Base-by-base conservation (phyloP, 2,329 filamentous ascomycete species). In the Didymella sp. region DNA sequence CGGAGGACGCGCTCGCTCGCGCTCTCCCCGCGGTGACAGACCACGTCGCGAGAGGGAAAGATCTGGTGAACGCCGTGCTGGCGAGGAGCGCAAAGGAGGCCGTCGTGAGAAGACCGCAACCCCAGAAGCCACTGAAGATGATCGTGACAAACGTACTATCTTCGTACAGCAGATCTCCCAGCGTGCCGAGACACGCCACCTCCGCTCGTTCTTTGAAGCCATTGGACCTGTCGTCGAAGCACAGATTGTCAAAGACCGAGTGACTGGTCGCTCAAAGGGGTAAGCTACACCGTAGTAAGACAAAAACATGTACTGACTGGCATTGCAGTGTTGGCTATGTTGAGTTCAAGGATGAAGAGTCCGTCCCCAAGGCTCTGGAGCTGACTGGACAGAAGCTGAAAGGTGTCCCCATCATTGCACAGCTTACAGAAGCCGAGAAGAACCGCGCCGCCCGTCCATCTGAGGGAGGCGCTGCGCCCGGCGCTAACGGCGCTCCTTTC, bases 141-240 rank as follows among this genome's bases (percentile, higher is more conserved):
- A 99, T 79, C 90, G 94, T 73, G 95, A 99, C 80, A 89, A 92
- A 69, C 90, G 95, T 71, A 99, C 96, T 56, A 92, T 99, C 58
- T 99, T 99, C 75, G 95, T 99, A 52, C 95, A 99, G 82, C 95
- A 99, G 79, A 89, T 99, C 73, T 95, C 95, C 67, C 93, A 93
- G 66, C 91, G 95, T 73, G 85, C 98, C 64, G 89, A 94, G 68
- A 96, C 91, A 53, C 92, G 92, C 72, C 92, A 98, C 77, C 84
- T 99, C 62, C 94, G 96, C 77, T 86, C 88, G 60, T 99, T 99
- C 77, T 99, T 99, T 73, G 92, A 96, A 76, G 93, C 94, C 78
- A 90, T 95, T 69, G 95, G 95, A 62, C 88, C 91, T 35, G 95
- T 99, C 52, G 96, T 95, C 70, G 95, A 98, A 77, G 95, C 95